A percentile compares a stretch with the other conserved stretches of the same genome.
Evolutionary conservation across 2,329 filamentous ascomycete genomes (phyloP).

Genomic region (Drechslerella coelobrocha): DNA sequence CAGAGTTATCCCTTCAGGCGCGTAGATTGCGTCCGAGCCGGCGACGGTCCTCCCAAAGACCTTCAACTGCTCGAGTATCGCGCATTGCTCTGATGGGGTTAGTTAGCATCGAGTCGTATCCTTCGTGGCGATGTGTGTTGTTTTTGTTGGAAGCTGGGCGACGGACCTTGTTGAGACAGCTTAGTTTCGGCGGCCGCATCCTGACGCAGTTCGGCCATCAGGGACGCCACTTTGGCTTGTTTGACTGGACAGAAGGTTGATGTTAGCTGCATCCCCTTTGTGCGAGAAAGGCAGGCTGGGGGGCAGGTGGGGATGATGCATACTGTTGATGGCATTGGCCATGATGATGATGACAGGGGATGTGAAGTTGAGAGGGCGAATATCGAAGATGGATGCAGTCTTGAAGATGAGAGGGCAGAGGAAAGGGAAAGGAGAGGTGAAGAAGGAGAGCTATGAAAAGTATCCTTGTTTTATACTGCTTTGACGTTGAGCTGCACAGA

Average conservation of each 20-base stretch:
- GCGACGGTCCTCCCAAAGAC: conserved; percentile 74
- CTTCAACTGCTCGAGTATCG: conserved; percentile 73
- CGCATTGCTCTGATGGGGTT: conserved; percentile 15
- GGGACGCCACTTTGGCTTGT: conserved; percentile 21
- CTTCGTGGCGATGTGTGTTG: conserved; percentile 17
- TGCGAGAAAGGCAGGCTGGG: too few species aligned
- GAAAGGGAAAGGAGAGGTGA: neutral
- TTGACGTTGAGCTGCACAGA: neutral
- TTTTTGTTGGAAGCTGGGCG: conserved; percentile 13
- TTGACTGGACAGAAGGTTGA: conserved; percentile 9
- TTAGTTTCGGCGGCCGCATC: conserved; percentile 15
- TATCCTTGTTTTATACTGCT: too few species aligned
- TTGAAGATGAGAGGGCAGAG: neutral
- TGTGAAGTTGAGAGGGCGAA: neutral
- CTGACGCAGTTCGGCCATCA: conserved; percentile 38
- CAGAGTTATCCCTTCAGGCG: conserved; percentile 74
- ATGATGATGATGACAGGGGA: conserved; percentile 11
- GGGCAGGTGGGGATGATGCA: neutral
- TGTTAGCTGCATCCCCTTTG: neutral
- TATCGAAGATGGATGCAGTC: neutral
- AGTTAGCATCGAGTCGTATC: neutral
- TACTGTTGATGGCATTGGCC: conserved; percentile 39
- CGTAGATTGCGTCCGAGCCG: conserved; percentile 82
- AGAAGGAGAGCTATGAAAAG: neutral
- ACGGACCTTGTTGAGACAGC: conserved; percentile 34